A percentile compares a stretch with the other conserved stretches of the same genome.
Evolutionary conservation across 2,329 filamentous ascomycete genomes (phyloP).

Genomic region (Fusarium marasasianum): DNA sequence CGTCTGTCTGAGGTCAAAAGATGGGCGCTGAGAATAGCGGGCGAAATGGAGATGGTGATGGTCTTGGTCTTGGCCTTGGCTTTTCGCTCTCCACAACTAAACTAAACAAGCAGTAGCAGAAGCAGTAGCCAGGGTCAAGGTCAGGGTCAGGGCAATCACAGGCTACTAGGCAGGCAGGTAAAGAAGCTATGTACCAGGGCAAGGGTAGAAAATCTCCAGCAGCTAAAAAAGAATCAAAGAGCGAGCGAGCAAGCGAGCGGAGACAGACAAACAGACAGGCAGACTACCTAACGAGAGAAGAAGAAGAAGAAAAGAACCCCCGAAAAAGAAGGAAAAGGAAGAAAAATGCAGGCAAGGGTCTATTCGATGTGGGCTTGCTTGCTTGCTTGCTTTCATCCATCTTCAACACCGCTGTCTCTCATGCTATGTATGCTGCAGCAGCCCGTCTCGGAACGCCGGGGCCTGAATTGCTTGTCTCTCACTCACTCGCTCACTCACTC

Average conservation of each 20-base stretch:
- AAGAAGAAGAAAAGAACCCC: background rate
- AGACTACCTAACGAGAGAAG: background rate
- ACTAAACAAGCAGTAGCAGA: slow-evolving; percentile 14
- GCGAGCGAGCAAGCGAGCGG: background rate
- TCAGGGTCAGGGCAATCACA: slow-evolving; percentile 2
- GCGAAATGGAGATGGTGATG: slow-evolving; percentile 2
- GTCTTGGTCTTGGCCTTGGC: background rate
- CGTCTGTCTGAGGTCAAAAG: slow-evolving; percentile 12
- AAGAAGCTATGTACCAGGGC: background rate
- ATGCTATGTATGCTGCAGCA: background rate
- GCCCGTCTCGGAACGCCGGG: background rate
- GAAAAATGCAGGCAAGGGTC: background rate
- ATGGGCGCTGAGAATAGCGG: slow-evolving; percentile 41
- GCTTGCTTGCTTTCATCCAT: background rate
- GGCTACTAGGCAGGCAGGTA: background rate
- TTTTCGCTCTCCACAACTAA: slow-evolving; percentile 2
- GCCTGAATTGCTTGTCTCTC: background rate
- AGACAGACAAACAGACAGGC: background rate
- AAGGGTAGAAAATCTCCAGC: background rate
- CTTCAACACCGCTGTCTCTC: background rate
- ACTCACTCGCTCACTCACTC: background rate
- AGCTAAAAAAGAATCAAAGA: background rate
- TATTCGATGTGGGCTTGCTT: background rate
- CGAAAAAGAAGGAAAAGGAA: background rate
- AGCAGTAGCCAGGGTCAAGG: slow-evolving; percentile 15